These are phyloP conservation scores for Cryptomeria japonica DNA, from an alignment of 75 land plant genomes.

Conservation along the genomic window DNA sequence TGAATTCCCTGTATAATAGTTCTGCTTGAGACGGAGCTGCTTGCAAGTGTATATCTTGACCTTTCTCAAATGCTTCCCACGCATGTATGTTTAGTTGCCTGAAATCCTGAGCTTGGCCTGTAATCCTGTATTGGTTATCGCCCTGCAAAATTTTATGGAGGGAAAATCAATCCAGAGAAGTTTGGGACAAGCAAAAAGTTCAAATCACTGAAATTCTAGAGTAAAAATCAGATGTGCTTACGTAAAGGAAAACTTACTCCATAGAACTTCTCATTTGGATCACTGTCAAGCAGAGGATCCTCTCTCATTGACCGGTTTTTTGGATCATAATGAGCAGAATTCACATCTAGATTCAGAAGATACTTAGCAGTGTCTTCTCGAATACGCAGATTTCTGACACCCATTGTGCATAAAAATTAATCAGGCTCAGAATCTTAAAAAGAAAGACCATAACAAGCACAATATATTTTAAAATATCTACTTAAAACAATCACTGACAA, in stretches of 20 bases:
- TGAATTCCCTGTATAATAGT: constrained; percentile 44
- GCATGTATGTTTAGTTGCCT: constrained; percentile 57
- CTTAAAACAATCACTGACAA: not conserved
- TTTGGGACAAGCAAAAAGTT: not conserved
- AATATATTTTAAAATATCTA: not conserved
- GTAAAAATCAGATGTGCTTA: not conserved
- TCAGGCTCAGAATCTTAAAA: not conserved
- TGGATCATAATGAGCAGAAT: constrained; percentile 92
- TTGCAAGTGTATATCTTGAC: constrained; percentile 52
- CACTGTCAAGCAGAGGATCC: constrained; percentile 90
- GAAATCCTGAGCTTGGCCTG: constrained; percentile 44
- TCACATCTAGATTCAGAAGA: constrained; percentile 87
- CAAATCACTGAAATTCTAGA: constrained; percentile 1
- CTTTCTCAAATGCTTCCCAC: constrained; percentile 55
- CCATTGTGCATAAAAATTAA: not conserved
- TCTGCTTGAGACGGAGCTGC: constrained; percentile 62
- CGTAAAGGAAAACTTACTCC: constrained; percentile 34
- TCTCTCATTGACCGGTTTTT: constrained; percentile 95
- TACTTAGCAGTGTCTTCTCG: constrained; percentile 96
- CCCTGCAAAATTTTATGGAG: constrained; percentile 19
- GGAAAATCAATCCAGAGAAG: not conserved
- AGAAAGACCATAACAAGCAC: not conserved
- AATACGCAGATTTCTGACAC: constrained; percentile 83
- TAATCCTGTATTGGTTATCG: constrained; percentile 42
- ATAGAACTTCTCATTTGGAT: constrained; percentile 97